Evolutionary conservation across 257 asterid genomes (phyloP).

Genomic region (Marsdenia floribunda): DNA sequence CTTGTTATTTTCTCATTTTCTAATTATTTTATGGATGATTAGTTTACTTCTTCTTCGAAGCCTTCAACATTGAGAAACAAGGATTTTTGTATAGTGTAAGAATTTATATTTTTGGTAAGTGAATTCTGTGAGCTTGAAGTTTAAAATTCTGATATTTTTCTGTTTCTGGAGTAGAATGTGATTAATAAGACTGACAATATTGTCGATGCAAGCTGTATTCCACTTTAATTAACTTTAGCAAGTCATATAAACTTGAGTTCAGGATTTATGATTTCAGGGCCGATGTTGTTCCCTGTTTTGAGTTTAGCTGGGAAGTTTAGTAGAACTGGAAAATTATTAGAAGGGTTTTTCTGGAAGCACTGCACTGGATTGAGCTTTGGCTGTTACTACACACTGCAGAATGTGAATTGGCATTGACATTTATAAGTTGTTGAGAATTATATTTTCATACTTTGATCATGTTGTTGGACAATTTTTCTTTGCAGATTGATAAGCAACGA

Average conservation of each 20-base stretch:
- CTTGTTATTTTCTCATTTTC: neutral
- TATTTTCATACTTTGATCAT: neutral
- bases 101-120: neutral
- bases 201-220: neutral
- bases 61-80: neutral
- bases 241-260: neutral
- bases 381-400: neutral
- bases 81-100: neutral
- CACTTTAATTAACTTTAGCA: neutral
- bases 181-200: neutral
- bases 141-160: neutral
- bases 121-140: neutral
- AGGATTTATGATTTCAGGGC: neutral
- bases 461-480: neutral
- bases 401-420: neutral
- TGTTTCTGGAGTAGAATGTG: neutral
- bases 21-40: neutral
- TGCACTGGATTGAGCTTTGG: neutral
- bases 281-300: neutral
- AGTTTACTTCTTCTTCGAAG: neutral
- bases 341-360: neutral
- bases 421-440: neutral
- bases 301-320: neutral
- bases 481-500: constrained; percentile 68
- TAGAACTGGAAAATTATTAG: neutral